Base-by-base conservation (phyloP, 768 basidiomycete genomes). In the Russula foetens region DNA sequence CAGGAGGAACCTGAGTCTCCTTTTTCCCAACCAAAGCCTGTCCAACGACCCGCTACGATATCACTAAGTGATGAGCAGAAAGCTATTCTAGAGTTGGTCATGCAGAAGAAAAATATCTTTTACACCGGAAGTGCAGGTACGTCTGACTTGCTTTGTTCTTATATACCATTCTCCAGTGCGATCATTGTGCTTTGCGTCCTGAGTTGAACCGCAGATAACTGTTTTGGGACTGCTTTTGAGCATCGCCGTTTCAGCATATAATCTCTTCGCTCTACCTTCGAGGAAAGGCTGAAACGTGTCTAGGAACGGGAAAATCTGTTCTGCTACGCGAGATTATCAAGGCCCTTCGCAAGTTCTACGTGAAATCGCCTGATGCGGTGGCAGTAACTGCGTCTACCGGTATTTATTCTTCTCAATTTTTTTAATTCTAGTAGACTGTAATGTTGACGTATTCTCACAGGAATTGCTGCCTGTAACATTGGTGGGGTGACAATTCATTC, bases 51-150 rank as follows among this genome's bases (percentile, higher is more conserved):
- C 35, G 70, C 81, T 2, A 62, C 72, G 2, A 72, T 93, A 21
- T 80, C 82, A 63, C 77, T 98, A 60, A 96, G 93, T 71, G 74
- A 80, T 60, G 95, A 98, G 69, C 97, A 99, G 73, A 84, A 77
- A 53, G 81, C 87, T 60, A 90, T 99, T 50, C 75, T 97, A 62
- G 79, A 81, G 59, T 77, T 97, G 38, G 94, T 94, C 1, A 75
- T 85, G 35, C 76, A 82, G 14, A 84, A 83, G 3, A 72, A 84
- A 48, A 96, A 85, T 67, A 69, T 98, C 31, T 99, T 99, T 69
- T 99, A 98, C 72, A 99, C 96, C 1, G 97, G 97, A 28, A 92
- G 90, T 76, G 97, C 97, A 60, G 96, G 95, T 97, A 64, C 64
- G 85, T 58, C 29, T 46, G 15, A 14, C 17, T 43, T 53, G 33